Base-by-base conservation (phyloP, 768 basidiomycete species). In the Suillus clintonianus region DNA sequence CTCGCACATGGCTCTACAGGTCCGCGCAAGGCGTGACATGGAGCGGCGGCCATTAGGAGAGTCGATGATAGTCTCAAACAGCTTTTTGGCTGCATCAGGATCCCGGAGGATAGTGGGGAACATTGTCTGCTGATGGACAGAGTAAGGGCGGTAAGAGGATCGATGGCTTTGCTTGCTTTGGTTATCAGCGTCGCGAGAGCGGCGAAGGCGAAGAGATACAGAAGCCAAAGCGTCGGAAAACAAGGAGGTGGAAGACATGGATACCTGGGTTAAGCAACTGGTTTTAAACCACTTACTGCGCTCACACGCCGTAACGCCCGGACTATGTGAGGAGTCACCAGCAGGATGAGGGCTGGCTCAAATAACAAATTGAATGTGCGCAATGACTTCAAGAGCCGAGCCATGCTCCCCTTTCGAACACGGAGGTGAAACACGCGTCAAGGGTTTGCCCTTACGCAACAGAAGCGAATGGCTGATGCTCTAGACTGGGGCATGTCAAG, bases 1-100 rank as follows among this genome's bases (percentile, higher is more conserved):
- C 67, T 89, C 90, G 67, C 82, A 86, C 72, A 91, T 79, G n/a
- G 87, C 85, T 66, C 83, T 86, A 76, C 91, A 92, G 53, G 91
- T 91, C 60, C 91, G 83, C 55, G 91, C 85, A 68, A 93, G 79
- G 70, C 91, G 82, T 57, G 89, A 88, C 63, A 92, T 76, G 50
- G 85, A 81, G 55, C 89, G 87, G 66, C 82, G 86, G 42, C 91
- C 91, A 67, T 82, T 85, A 6, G 90, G 85, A 9, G 85, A 75
- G 56, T 86, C 85, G 64, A 81, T 75, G 66, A 86, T 81, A 61
- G 78, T 77, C 69, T 86, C 85, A 41, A 86, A 74, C 62, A 86
- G 71, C 69, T 77, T 83, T 69, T 73, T 80, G 41, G 86, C 81
- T 17, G 84, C 84, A 47, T 87, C 88, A 19, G 83, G 79, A 69